Evolutionary conservation across 768 basidiomycete genomes (phyloP).

Genomic region (Podaxis sp.): DNA sequence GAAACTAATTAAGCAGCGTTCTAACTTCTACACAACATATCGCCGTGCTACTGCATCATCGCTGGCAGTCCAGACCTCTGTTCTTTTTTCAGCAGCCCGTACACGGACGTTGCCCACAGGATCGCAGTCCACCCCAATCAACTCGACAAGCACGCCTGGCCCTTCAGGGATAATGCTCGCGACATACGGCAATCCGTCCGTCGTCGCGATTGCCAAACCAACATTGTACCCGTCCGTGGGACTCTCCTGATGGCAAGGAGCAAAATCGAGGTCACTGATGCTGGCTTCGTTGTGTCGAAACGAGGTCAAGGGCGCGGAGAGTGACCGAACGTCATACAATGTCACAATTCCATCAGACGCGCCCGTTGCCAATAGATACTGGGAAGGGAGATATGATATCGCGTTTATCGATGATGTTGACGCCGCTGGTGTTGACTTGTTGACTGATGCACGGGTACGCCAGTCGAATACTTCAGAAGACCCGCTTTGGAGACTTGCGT

Average conservation of each 20-base stretch:
- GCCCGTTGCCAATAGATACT: conserved; percentile 57
- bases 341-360: conserved; percentile 53
- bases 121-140: conserved; percentile 64
- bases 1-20: background rate
- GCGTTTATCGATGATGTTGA: conserved; percentile 33
- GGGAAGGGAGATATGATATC: conserved; percentile 41
- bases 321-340: conserved; percentile 53
- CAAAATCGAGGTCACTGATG: conserved; percentile 49
- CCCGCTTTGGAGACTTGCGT: conserved; percentile 56
- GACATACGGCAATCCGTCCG: conserved; percentile 64
- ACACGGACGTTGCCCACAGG: conserved; percentile 42
- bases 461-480: conserved; percentile 57
- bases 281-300: conserved; percentile 47
- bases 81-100: conserved; percentile 14
- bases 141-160: conserved; percentile 44
- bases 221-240: conserved; percentile 6
- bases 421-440: background rate
- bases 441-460: conserved; percentile 32
- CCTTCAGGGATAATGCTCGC: conserved; percentile 26
- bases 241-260: conserved; percentile 7
- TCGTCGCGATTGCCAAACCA: conserved; percentile 47
- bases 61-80: conserved; percentile 54
- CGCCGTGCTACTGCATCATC: conserved; percentile 50
- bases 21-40: background rate
- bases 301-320: conserved; percentile 37